phyloP scores from a whole-genome alignment of 371 early-diverging fungal genomes.

The Fennellomyces sp. region DNA sequence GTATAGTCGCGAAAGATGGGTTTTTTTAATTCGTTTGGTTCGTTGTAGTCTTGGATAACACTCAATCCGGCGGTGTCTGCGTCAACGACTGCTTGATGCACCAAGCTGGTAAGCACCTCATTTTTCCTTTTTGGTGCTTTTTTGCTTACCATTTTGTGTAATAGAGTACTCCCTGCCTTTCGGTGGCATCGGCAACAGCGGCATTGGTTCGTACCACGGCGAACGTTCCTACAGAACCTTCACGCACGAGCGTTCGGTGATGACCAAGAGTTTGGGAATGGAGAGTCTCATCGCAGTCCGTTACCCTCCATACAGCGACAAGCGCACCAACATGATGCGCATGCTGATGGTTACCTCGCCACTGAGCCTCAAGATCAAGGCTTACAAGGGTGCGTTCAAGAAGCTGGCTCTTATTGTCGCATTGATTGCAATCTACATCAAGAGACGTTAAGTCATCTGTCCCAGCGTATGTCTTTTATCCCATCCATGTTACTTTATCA shows the following conservation, averaged over 20 bases:
- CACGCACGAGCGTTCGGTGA: conserved; percentile 67
- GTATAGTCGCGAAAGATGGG: not conserved
- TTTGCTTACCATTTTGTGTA: not conserved
- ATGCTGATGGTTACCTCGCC: conserved; percentile 24
- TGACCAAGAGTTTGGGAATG: conserved; percentile 51
- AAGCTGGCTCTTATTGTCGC: conserved; percentile 14
- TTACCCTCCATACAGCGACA: conserved; percentile 40
- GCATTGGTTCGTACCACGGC: conserved; percentile 81
- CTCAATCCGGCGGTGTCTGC: conserved; percentile 71
- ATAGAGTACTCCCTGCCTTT: conserved; percentile 64
- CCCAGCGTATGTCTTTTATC: too few species aligned
- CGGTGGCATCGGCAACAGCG: conserved; percentile 84
- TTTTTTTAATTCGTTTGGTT: not conserved
- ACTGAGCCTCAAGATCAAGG: conserved; percentile 15
- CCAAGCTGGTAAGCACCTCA: conserved; percentile 33
- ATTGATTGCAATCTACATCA: conserved; percentile 17
- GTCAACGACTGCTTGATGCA: conserved; percentile 82
- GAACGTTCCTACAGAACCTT: conserved; percentile 71
- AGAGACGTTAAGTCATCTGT: conserved; percentile 6
- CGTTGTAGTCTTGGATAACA: conserved; percentile 48
- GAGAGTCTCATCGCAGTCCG: conserved; percentile 45
- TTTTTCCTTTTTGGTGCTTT: not conserved
- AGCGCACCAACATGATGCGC: conserved; percentile 14
- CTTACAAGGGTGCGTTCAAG: conserved; percentile 19
- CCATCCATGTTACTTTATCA: too few species aligned